Evolutionary conservation across 345 rosid species (phyloP).

Genomic region (Firmiana major): DNA sequence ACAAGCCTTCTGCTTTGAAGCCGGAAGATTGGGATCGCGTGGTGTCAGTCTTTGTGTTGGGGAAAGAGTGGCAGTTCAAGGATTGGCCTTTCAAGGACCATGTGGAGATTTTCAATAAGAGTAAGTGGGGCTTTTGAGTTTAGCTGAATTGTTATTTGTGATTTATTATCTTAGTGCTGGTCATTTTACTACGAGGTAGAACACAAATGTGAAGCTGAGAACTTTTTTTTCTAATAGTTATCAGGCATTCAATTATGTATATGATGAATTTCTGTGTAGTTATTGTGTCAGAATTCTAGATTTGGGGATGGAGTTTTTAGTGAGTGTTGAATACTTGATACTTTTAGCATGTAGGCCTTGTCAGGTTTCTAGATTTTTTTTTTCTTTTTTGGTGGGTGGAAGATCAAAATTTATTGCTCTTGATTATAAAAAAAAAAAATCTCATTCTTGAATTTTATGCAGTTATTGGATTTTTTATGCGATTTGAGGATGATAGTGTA

Average conservation of each 20-base stretch:
- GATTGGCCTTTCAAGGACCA: constrained; percentile 98
- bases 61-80: constrained; percentile 99
- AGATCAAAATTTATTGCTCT: background rate
- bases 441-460: constrained; percentile 24
- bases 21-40: constrained; percentile 92
- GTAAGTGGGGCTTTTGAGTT: constrained; percentile 37
- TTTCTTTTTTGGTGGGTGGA: background rate
- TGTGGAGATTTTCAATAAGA: constrained; percentile 86
- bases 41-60: constrained; percentile 85
- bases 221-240: background rate
- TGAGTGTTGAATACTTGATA: background rate
- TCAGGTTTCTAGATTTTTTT: too few species aligned
- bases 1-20: constrained; percentile 78
- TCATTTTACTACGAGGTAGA: background rate
- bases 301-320: background rate
- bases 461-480: constrained; percentile 90
- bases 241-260: background rate
- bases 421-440: background rate
- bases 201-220: background rate
- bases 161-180: background rate
- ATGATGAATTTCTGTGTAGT: constrained; percentile 3
- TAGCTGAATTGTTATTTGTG: constrained; percentile 1
- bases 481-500: constrained; percentile 95
- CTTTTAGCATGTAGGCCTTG: too few species aligned
- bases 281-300: background rate